Evolutionary conservation across 495 filamentous ascomycete species (phyloP), one percentile per base, ranked within the genome.

Genomic region (Haplographium delicatum): DNA sequence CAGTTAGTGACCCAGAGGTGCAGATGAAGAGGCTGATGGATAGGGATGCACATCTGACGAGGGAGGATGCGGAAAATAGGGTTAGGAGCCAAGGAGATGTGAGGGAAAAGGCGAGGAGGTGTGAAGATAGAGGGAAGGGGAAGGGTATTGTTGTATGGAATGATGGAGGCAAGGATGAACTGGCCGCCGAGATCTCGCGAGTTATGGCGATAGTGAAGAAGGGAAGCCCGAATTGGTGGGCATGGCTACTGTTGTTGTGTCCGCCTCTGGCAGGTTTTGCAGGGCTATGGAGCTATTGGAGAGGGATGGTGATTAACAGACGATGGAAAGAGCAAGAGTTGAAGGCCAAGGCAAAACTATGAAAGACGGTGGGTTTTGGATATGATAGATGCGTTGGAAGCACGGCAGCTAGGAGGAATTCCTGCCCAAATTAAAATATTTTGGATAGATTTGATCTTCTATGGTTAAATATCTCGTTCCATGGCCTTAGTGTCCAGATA

Each of bases 61-160:
- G 68, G 15, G 80, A 89, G 63, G 93, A 97, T 60, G 93, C 93
- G 34, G 73, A 79, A 74, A 85, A 87, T 50, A 68, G 94, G 10
- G 87, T 98, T 2, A 62, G 67, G 37, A 91, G 86, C 56, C 94
- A 98, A 76, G 84, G 82, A 47, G 85, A 89, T 68, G 82, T 94
- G 44, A 74, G 73, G 64, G 78, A 83, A 53, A 97, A 98, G 76
- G 89, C 87, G 37, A 71, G 70, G 60, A 70, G 86, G 68, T 82
- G 80, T 30, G 70, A 84, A 71, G 77, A 69, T 47, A 69, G 85
- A 39, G 81, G 86, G 9, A 63, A 64, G 45, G 72, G 72, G 26
- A 66, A 73, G 19, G 93, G 93, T 0, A 75, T 85, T 10, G 86
- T 95, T 34, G 78, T 97, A 11, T 84, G 82, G 83, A 98, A 98